Evolutionary conservation across 2,329 filamentous ascomycete genomes (phyloP).

Genomic region (Phialophora expanda): DNA sequence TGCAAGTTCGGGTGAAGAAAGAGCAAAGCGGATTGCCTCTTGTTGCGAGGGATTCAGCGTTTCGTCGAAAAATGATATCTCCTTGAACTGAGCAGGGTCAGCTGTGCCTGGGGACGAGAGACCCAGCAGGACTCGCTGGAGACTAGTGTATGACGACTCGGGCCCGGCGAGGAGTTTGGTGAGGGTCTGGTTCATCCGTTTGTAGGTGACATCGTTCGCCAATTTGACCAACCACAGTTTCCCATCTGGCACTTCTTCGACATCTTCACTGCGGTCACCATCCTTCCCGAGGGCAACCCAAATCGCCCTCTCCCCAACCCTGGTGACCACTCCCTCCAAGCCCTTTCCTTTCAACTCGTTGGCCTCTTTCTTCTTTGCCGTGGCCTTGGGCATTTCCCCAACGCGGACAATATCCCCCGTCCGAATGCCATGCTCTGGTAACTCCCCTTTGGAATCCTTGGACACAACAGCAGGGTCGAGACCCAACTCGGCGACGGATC

Average conservation of each 20-base stretch:
- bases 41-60: constrained; percentile 66
- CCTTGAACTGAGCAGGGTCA: constrained; percentile 52
- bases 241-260: constrained; percentile 58
- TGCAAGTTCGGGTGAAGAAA: constrained; percentile 80
- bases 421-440: constrained; percentile 55
- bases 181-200: constrained; percentile 70
- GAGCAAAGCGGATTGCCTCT: constrained; percentile 75
- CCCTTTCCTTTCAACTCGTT: constrained; percentile 42
- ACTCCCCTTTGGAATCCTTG: constrained; percentile 39
- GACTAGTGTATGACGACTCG: constrained; percentile 58
- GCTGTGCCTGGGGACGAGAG: constrained; percentile 59
- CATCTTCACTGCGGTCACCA: constrained; percentile 49
- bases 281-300: constrained; percentile 53
- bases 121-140: constrained; percentile 67
- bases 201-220: constrained; percentile 70
- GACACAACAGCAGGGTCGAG: constrained; percentile 70
- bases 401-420: constrained; percentile 56
- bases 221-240: constrained; percentile 71
- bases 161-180: constrained; percentile 63
- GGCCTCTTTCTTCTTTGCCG: constrained; percentile 44
- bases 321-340: constrained; percentile 55
- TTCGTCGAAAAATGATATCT: constrained; percentile 61
- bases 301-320: constrained; percentile 50
- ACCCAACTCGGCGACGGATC: constrained; percentile 80
- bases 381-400: constrained; percentile 47